A percentile compares a stretch with the other conserved stretches of the same genome.
These are phyloP conservation scores for Aquilaria sinensis DNA, from an alignment of 345 rosid species.

Conservation along the genomic window DNA sequence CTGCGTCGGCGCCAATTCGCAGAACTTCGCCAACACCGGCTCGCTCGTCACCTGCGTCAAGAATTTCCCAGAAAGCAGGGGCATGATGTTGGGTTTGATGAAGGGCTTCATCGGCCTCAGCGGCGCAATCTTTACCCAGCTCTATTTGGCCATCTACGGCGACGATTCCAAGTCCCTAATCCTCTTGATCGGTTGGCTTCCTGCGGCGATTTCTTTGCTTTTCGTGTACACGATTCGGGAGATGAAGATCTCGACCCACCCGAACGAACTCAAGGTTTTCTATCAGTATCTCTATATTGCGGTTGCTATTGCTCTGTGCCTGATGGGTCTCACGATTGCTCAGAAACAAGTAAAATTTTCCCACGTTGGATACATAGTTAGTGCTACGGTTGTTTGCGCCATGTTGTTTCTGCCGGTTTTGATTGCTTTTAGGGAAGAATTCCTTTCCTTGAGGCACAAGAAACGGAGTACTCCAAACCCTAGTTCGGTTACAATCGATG, in stretches of 20 bases:
- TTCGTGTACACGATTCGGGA: constrained; percentile 37
- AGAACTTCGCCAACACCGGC: constrained; percentile 56
- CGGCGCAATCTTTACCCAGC: constrained; percentile 51
- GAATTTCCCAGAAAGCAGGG: constrained; percentile 60
- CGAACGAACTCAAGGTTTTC: constrained; percentile 45
- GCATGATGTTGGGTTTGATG: constrained; percentile 47
- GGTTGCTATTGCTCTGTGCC: constrained; percentile 23
- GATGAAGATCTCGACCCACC: constrained; percentile 36
- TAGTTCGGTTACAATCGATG: background rate
- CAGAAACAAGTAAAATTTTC: constrained; percentile 29
- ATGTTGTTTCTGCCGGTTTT: constrained; percentile 35
- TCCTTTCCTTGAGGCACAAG: constrained; percentile 20
- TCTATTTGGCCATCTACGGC: constrained; percentile 42
- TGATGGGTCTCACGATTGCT: constrained; percentile 39
- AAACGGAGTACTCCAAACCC: constrained; percentile 4
- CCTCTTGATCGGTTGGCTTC: constrained; percentile 53
- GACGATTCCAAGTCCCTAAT: constrained; percentile 33
- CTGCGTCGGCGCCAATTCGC: constrained; percentile 57
- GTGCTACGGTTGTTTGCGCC: constrained; percentile 35
- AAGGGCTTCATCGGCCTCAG: constrained; percentile 54
- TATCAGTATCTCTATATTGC: constrained; percentile 37
- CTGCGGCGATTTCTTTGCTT: constrained; percentile 40
- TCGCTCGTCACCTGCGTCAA: constrained; percentile 53
- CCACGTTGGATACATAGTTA: constrained; percentile 20
- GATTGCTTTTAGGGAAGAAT: constrained; percentile 39